Evolutionary conservation across 257 asterid species (phyloP).

Genomic region (Fraxinus excelsior): DNA sequence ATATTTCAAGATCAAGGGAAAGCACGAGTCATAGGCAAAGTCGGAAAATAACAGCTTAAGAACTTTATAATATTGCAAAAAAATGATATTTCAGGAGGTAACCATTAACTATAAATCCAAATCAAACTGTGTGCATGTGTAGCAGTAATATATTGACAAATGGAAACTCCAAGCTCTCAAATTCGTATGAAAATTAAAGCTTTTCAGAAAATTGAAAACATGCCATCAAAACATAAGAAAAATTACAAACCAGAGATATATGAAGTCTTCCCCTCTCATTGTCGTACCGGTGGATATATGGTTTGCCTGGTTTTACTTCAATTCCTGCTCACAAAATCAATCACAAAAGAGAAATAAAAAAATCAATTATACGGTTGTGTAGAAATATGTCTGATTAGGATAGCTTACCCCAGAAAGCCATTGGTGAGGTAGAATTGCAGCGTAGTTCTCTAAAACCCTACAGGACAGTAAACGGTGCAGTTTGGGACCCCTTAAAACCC

Average conservation of each 20-base stretch:
- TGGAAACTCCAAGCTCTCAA: constrained; percentile 6
- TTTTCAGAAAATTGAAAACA: constrained; percentile 10
- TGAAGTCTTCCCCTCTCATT: constrained; percentile 69
- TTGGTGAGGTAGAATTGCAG: constrained; percentile 32
- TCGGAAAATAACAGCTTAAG: background rate
- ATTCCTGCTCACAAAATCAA: constrained; percentile 39
- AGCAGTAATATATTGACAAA: background rate
- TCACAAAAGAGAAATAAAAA: background rate
- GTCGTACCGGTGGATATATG: constrained; percentile 47
- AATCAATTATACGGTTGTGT: background rate
- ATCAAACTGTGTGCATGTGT: background rate
- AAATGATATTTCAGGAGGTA: background rate
- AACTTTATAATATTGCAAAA: constrained; percentile 14
- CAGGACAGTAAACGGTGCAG: constrained; percentile 4
- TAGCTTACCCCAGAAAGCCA: constrained; percentile 58
- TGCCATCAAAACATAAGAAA: background rate
- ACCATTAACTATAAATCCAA: background rate
- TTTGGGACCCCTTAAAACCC: constrained; percentile 34
- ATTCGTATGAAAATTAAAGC: background rate
- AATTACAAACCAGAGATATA: constrained; percentile 70
- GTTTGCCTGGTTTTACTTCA: constrained; percentile 74
- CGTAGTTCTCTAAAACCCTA: constrained; percentile 33
- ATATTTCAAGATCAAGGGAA: background rate
- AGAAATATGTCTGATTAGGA: background rate
- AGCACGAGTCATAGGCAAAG: background rate